These are phyloP conservation scores for Cercospora sesami DNA, from an alignment of 2,329 filamentous ascomycete species.

Conservation along the genomic window DNA sequence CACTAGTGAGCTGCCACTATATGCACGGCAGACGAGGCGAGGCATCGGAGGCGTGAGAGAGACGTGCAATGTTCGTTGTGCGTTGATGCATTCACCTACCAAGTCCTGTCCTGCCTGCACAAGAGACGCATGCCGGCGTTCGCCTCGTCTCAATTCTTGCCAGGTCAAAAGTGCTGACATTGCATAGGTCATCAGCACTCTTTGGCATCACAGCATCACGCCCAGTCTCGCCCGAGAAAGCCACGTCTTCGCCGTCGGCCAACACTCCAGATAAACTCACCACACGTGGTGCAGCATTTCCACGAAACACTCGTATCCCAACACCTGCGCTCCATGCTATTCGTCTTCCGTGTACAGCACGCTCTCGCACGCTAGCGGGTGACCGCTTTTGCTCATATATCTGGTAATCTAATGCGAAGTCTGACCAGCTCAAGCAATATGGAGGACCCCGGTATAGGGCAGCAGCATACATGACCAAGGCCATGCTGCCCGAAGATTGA, in stretches of 20 bases:
- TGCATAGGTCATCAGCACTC: not conserved
- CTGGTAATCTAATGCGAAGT: slow-evolving; percentile 12
- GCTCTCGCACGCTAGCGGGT: not conserved
- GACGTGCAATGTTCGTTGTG: not conserved
- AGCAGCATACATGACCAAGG: not conserved
- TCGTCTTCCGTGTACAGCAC: not conserved
- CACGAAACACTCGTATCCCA: not conserved
- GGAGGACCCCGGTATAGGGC: not conserved
- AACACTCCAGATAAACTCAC: not conserved
- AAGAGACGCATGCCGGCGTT: not conserved
- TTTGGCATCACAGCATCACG: not conserved
- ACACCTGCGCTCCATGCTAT: not conserved
- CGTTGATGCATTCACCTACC: not conserved
- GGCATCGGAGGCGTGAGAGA: not conserved
- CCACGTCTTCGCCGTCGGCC: not conserved
- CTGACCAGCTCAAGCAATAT: slow-evolving; percentile 3
- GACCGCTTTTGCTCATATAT: slow-evolving; percentile 9
- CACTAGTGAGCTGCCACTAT: not conserved
- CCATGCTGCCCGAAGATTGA: not conserved
- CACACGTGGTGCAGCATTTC: not conserved
- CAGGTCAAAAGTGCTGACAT: not conserved
- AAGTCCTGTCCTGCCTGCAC: not conserved
- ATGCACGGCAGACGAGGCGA: not conserved
- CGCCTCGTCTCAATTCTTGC: not conserved
- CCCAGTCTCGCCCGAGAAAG: not conserved